Evolutionary conservation across 371 early-diverging fungal genomes (phyloP).

Genomic region (Mortierella sp.): DNA sequence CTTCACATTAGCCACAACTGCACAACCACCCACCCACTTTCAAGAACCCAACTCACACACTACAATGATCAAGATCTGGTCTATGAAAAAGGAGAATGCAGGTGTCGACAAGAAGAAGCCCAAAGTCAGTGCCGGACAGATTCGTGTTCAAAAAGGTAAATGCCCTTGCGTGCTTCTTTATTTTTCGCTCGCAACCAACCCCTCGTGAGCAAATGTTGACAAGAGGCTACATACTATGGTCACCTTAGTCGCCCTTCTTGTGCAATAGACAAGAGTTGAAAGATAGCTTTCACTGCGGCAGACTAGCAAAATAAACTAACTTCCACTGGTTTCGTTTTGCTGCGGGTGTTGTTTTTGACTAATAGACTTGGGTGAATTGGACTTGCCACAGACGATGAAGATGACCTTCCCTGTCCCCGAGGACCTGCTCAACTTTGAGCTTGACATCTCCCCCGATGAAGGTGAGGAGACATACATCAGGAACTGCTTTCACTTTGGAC

Average conservation of each 20-base stretch:
- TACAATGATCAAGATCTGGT: conserved; percentile 91
- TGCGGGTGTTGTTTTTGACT: not conserved
- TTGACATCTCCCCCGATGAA: conserved; percentile 92
- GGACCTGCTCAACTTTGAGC: conserved; percentile 88
- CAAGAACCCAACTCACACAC: not conserved
- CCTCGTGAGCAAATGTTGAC: not conserved
- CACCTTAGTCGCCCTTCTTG: too few species aligned
- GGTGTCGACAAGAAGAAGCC: conserved; percentile 82
- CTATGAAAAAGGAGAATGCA: conserved; percentile 86
- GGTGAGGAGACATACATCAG: conserved; percentile 64
- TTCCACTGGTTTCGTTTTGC: not conserved
- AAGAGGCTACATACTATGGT: not conserved
- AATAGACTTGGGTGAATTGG: conserved; percentile 89
- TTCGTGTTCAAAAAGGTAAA: conserved; percentile 92
- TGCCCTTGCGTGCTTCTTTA: not conserved
- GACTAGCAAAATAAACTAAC: not conserved
- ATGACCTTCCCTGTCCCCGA: conserved; percentile 84
- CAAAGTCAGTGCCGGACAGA: conserved; percentile 89
- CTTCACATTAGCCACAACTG: not conserved
- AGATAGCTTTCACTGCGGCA: not conserved
- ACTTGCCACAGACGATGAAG: conserved; percentile 84
- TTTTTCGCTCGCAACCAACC: not conserved
- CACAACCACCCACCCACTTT: not conserved
- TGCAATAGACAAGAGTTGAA: not conserved
- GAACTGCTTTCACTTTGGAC: not conserved